Evolutionary conservation across 129 eudicot species (phyloP), one percentile per base, ranked within the genome.

Genomic region (Lonicera japonica): DNA sequence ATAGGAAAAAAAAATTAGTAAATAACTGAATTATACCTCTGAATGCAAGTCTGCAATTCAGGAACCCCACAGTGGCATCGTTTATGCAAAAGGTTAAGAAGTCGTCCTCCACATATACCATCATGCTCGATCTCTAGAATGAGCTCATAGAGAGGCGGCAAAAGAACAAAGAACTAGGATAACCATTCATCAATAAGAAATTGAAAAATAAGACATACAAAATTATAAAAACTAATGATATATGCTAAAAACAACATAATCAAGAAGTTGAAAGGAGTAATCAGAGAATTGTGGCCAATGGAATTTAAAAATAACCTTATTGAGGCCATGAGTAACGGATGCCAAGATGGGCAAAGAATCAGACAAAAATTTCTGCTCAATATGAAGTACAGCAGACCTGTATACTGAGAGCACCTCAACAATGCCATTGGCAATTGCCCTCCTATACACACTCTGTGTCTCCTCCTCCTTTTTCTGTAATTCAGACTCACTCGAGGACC

Each of bases 1-100:
- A 52, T 66, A 55, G 39, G 47, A 10, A 54, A n/a, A 19, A 15
- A 18, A n/a, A n/a, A n/a, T n/a, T 29, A 36, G 25, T 52, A 58
- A 39, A 34, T 43, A 52, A 54, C 24, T 18, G 23, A 65, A 71
- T 56, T 20, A 73, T 68, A 88, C 99, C 99, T 84, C 72, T 85
- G 99, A 58, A 83, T 77, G 81, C 99, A 92, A 45, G 92, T 65
- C 75, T 92, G 99, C 71, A 92, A 62, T 78, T 92, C 99, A 19
- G 96, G 99, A 63, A 92, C 95, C 67, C 99, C 99, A 76, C 99
- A 92, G 62, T 92, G 99, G 79, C 92, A 80, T 76, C 99, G 77
- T 61, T 88, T 85, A 61, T 92, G 95, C 64, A 92, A 69, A 65
- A 92, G 85, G 68, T 85, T 85, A 40, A 92, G 96, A 82, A 92